Base-by-base conservation (phyloP, 1,284 basidiomycete genomes). In the Sanghuangporus weigelae region DNA sequence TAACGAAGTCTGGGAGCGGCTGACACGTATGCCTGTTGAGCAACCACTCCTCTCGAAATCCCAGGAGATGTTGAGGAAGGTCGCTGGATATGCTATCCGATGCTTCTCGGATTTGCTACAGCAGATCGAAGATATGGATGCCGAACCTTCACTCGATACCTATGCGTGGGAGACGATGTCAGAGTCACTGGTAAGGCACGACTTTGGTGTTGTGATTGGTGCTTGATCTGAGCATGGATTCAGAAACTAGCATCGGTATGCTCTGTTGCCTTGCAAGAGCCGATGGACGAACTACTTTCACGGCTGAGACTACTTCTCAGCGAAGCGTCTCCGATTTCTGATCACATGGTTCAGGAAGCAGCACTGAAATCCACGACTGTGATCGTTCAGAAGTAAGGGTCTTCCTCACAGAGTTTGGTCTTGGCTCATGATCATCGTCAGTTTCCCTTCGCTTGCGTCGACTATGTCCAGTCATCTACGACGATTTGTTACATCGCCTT, bases 171-270 rank as follows among this genome's bases (percentile, higher is more conserved):
- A 93, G 71, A 92, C 90, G 0, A 87, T 93, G 84, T 90, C 91
- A 7, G 91, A 93, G 72, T 89, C 87, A 67, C 73, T 94, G 79
- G 91, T 87, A 68, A 58, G 79, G 76, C 54, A 16, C 26, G 12
- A 26, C 8, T 10, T 38, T 12, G 12, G 5, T n/a, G n/a, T 35
- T 2, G 38, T 4, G 11, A 36, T 39, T 46, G 14, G 53, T n/a
- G 16, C 21, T 31, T 14, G 16, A 12, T 64, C 68, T 62, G 68
- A 72, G 48, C 40, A 35, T 50, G 64, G 64, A 57, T 68, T 46
- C 44, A 97, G 92, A 95, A 96, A 90, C 77, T 97, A 19, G 87
- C 92, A 7, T 90, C 93, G 3, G 81, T 97, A 36, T 93, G 93
- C 70, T 92, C 86, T 46, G 83, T 95, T 49, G 90, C 91, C 36